Evolutionary conservation across 441 rosid genomes (phyloP).

Genomic region (Francoa sonchifolia): DNA sequence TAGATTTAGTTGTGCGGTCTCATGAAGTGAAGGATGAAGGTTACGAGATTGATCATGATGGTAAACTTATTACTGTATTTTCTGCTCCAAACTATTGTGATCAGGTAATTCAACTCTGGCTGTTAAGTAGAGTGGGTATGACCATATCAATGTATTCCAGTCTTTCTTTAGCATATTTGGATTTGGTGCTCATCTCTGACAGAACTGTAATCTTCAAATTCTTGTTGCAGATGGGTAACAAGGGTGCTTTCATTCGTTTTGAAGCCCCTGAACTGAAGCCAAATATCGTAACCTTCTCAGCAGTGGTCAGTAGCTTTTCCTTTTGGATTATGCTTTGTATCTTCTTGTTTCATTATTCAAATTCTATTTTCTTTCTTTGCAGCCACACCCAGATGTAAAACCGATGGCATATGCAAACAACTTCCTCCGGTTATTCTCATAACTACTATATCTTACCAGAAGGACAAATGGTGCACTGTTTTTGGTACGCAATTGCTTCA

Average conservation of each 20-base stretch:
- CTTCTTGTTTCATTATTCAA: not conserved
- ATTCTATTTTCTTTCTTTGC: constrained; percentile 13
- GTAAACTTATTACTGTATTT: constrained; percentile 89
- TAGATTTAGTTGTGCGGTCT: constrained; percentile 83
- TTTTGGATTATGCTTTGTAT: not conserved
- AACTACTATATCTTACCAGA: constrained; percentile 8
- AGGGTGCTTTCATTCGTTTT: constrained; percentile 89
- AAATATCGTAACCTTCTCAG: constrained; percentile 74
- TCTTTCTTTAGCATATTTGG: too few relatives aligned
- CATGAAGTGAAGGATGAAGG: constrained; percentile 99
- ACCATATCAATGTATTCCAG: too few relatives aligned
- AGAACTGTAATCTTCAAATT: not conserved
- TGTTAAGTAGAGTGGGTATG: too few relatives aligned
- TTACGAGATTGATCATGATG: constrained; percentile 92
- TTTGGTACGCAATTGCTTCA: constrained; percentile 5
- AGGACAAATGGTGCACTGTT: constrained; percentile 3
- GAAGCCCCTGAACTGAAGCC: constrained; percentile 89
- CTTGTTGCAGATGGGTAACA: constrained; percentile 80
- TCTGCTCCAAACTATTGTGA: constrained; percentile 99
- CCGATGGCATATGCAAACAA: constrained; percentile 97
- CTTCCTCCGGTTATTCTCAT: constrained; percentile 72
- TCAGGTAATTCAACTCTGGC: constrained; percentile 43
- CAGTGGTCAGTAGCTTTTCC: constrained; percentile 60
- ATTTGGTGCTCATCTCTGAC: not conserved
- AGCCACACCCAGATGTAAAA: constrained; percentile 93